Evolutionary conservation across 2,329 filamentous ascomycete genomes (phyloP).

Genomic region (Cytospora leucostoma): DNA sequence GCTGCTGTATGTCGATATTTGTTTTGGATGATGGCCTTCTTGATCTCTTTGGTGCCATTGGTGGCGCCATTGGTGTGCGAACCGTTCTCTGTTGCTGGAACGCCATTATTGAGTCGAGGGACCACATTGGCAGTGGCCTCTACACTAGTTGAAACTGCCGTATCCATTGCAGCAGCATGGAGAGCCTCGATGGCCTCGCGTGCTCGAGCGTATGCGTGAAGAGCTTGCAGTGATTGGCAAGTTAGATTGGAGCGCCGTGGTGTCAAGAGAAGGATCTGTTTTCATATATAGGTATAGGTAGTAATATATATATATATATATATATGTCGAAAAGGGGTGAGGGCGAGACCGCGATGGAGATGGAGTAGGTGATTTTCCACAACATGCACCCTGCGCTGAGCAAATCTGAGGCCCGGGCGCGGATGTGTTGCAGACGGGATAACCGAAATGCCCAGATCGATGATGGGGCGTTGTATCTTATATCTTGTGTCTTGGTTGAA

Average conservation of each 20-base stretch:
- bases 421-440: background rate
- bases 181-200: constrained; percentile 14
- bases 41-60: constrained; percentile 36
- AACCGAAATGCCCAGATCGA: background rate
- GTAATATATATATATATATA: background rate
- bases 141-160: constrained; percentile 21
- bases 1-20: constrained; percentile 94
- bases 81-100: constrained; percentile 7
- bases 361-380: constrained; percentile 4
- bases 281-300: background rate
- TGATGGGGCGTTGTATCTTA: background rate
- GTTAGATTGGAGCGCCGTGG: background rate
- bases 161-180: constrained; percentile 20
- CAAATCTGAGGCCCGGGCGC: background rate
- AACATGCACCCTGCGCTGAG: background rate
- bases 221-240: background rate
- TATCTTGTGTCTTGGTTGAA: background rate
- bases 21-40: constrained; percentile 44
- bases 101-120: constrained; percentile 13
- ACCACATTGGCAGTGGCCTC: constrained; percentile 17
- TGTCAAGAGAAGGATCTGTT: background rate
- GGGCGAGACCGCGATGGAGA: constrained; percentile 2
- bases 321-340: background rate
- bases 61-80: constrained; percentile 23
- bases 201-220: background rate